Evolutionary conservation across 169 alveolate species (phyloP).

Genomic region (Eimeria praecox): DNA sequence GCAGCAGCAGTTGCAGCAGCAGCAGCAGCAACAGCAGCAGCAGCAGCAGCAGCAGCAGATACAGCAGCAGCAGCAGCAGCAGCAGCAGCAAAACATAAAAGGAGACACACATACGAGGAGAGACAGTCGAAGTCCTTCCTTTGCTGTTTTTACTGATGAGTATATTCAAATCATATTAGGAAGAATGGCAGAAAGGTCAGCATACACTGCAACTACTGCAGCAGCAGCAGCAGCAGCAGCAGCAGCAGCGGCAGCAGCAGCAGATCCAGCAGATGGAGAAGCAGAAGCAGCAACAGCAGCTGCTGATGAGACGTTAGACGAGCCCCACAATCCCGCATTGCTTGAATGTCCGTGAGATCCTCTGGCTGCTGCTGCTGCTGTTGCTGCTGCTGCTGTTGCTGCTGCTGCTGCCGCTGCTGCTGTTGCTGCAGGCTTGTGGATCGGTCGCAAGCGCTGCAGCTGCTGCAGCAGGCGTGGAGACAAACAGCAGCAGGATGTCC

Average conservation of each 20-base stretch:
- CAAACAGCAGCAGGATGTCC: not conserved
- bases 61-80: constrained; percentile 42
- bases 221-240: too few species aligned
- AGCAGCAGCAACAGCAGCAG: not conserved
- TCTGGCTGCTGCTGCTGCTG: not conserved
- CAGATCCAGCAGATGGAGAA: too few species aligned
- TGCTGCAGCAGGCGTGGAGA: constrained; percentile 45
- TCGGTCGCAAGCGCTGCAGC: not conserved
- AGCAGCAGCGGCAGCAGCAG: too few species aligned
- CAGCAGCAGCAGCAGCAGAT: not conserved
- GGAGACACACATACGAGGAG: not conserved
- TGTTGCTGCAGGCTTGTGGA: constrained; percentile 34
- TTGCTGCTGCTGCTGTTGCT: not conserved
- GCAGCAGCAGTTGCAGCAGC: too few species aligned
- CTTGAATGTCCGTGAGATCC: too few species aligned
- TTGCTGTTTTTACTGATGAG: constrained; percentile 34
- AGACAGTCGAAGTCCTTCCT: constrained; percentile 6
- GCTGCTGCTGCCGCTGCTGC: constrained; percentile 13
- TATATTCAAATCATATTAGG: constrained; percentile 6
- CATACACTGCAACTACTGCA: not conserved
- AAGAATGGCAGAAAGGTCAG: constrained; percentile 36
- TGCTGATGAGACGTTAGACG: too few species aligned
- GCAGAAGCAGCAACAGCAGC: too few species aligned
- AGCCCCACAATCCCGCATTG: too few species aligned
- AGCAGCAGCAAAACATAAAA: constrained; percentile 2